A percentile compares a stretch with the other conserved stretches of the same genome.
Conservation (phyloP, 805 yeast species). For the Kuraishia floccosa region DNA sequence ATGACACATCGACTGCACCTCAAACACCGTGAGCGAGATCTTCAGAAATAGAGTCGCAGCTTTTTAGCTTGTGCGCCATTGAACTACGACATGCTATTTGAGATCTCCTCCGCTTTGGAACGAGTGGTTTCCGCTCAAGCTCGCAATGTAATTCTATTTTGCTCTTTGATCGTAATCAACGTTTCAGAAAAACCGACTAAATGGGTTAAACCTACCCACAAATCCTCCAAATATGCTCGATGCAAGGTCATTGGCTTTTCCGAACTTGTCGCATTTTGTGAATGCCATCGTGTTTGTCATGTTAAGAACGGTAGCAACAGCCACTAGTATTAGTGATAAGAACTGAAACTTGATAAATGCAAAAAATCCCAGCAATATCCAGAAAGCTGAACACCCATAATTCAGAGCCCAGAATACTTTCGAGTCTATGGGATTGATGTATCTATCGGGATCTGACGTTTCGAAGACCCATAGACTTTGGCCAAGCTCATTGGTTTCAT, state of each 20-base stretch:
- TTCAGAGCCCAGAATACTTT: slow-evolving; percentile 77
- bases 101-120: too few species aligned
- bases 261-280: slow-evolving; percentile 86
- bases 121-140: too few species aligned
- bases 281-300: slow-evolving; percentile 82
- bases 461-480: slow-evolving; percentile 82
- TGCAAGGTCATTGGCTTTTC: slow-evolving; percentile 62
- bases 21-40: too few species aligned
- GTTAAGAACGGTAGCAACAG: slow-evolving; percentile 61
- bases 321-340: slow-evolving; percentile 48
- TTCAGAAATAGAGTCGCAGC: too few species aligned
- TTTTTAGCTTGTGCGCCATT: too few species aligned
- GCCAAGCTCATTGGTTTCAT: slow-evolving; percentile 58
- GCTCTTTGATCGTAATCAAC: neutral
- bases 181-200: slow-evolving; percentile 6
- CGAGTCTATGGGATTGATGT: slow-evolving; percentile 85
- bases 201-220: slow-evolving; percentile 29
- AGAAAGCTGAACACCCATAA: slow-evolving; percentile 63
- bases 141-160: neutral
- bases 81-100: too few species aligned
- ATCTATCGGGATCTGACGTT: slow-evolving; percentile 60
- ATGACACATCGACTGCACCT: too few species aligned
- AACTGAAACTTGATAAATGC: slow-evolving; percentile 74
- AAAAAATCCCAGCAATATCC: slow-evolving; percentile 66
- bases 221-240: slow-evolving; percentile 34